These are phyloP conservation scores for Fusarium sp. DNA, from an alignment of 2,329 filamentous ascomycete species.

Conservation along the genomic window DNA sequence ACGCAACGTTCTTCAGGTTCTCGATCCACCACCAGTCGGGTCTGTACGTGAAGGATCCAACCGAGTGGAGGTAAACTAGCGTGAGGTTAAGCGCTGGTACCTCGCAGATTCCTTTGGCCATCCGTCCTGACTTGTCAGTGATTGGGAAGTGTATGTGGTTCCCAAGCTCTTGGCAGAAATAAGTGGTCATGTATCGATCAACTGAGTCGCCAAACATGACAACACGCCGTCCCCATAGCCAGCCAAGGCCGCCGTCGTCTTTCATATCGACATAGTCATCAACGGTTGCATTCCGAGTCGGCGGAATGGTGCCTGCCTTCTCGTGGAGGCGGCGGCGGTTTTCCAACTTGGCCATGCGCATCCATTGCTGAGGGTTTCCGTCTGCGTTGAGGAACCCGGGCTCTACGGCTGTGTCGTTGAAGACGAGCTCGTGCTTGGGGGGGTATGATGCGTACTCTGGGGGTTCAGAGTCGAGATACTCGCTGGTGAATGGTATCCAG, in stretches of 20 bases:
- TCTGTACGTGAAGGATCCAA: conserved; percentile 30
- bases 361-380: conserved; percentile 30
- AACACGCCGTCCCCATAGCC: conserved; percentile 33
- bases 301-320: neutral
- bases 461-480: conserved; percentile 68
- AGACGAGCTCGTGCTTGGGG: conserved; percentile 64
- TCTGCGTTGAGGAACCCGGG: conserved; percentile 15
- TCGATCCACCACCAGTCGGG: conserved; percentile 38
- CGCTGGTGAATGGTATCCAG: conserved; percentile 30
- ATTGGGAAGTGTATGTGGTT: conserved; percentile 16
- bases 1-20: conserved; percentile 25
- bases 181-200: conserved; percentile 31
- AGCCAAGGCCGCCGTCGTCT: conserved; percentile 12
- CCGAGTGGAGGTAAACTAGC: conserved; percentile 16
- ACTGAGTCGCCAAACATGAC: conserved; percentile 34
- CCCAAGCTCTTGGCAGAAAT: conserved; percentile 30
- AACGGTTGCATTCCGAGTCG: neutral
- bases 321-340: conserved; percentile 14
- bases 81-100: conserved; percentile 27
- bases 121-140: conserved; percentile 4
- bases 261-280: conserved; percentile 26
- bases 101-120: conserved; percentile 20
- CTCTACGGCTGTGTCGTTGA: conserved; percentile 67
- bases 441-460: conserved; percentile 56
- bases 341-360: conserved; percentile 28